Evolutionary conservation across 2,329 filamentous ascomycete species (phyloP), one percentile per base, ranked within the genome.

Genomic region (Dothideomycetes sp.): DNA sequence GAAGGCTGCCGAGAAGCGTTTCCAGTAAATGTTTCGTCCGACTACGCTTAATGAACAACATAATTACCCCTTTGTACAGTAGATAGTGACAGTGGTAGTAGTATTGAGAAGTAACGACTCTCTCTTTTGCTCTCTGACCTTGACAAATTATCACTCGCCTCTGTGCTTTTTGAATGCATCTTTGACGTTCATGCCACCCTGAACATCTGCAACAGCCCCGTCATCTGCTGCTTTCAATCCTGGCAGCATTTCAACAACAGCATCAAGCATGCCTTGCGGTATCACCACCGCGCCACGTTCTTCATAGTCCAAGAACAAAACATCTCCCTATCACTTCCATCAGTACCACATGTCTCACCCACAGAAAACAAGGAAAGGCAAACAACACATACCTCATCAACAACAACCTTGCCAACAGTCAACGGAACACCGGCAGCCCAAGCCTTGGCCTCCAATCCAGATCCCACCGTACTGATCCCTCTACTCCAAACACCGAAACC

Each of bases 1-100:
- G 88, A 86, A 87, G 76, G 77, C 82, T 22, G 88, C 86, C 31
- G 80, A 84, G 62, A 78, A 80, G 71, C 77, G 85, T 50, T 86
- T 85, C 58, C 63, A 69, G 54, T 73, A 44, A 15, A 35, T 19
- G 68, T 13, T 22, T 25, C n/a, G 11, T 5, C 23, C 4, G 31
- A 16, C 19, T 18, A n/a, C n/a, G n/a, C 10, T 13, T 30, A 39
- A 39, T 24, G 35, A n/a, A 38, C 34, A 31, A 17, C 20, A 18
- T 39, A 39, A 39, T 39, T 5, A 17, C 27, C 10, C n/a, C 35
- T 10, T 13, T 24, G 35, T 39, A 31, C 35, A 16, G 19, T 39
- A 39, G 17, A 31, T 39, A 39, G 35, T 24, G 19, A 28, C 31
- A 39, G 13, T 15, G 17, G 24, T 39, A 39, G 35, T 24, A 24